Percentiles rank a stretch among this genome's conserved stretches.
Conservation (phyloP, 257 asterid genomes). For the Solanum pennellii region DNA sequence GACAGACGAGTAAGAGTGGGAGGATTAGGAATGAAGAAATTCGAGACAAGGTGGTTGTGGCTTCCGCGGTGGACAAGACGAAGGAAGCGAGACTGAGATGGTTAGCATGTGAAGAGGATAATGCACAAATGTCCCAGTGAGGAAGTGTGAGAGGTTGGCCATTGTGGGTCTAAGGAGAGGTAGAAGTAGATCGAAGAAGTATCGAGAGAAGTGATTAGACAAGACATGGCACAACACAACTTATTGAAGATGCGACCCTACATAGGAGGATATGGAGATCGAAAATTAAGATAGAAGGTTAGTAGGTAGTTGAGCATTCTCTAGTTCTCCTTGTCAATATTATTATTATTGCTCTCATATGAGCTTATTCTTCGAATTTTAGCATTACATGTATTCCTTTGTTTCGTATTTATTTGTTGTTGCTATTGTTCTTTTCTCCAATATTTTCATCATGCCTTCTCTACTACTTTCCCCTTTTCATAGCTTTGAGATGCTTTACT, state of each 20-base stretch:
- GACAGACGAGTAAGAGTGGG: not conserved
- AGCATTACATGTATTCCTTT: not conserved
- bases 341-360: not conserved
- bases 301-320: not conserved
- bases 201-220: not conserved
- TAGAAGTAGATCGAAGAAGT: not conserved
- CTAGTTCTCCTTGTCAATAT: not conserved
- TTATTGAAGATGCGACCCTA: not conserved
- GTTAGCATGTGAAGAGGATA: not conserved
- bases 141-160: not conserved
- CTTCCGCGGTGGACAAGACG: not conserved
- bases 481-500: not conserved
- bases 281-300: not conserved
- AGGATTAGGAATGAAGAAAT: not conserved
- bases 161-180: not conserved
- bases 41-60: not conserved
- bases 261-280: not conserved
- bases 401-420: too few relatives aligned
- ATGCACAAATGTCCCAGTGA: not conserved
- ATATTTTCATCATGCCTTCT: not conserved
- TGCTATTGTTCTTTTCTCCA: not conserved
- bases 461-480: not conserved
- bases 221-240: not conserved
- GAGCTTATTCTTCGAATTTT: too few relatives aligned
- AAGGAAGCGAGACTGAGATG: not conserved